Percentiles rank a stretch among this genome's conserved stretches.
Evolutionary conservation across 257 asterid species (phyloP).

Genomic region (Solanum medicagineum): DNA sequence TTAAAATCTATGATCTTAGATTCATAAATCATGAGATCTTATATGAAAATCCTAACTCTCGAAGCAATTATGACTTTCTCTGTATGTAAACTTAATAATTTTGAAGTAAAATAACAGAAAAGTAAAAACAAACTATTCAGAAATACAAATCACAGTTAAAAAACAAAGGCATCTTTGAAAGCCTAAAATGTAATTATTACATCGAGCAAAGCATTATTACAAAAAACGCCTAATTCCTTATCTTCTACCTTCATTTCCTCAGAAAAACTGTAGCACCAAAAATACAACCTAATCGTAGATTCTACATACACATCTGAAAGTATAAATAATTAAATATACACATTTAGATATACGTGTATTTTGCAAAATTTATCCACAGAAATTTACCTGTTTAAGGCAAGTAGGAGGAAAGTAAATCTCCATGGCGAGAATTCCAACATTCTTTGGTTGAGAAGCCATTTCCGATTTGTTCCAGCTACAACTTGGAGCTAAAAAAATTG

Average conservation of each 20-base stretch:
- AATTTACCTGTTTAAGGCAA: constrained; percentile 80
- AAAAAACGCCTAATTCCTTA: not conserved
- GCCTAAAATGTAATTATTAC: not conserved
- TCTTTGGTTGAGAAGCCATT: constrained; percentile 43
- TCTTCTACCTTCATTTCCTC: not conserved
- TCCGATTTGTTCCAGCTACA: constrained; percentile 7
- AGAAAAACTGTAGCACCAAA: not conserved
- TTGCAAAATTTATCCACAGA: not conserved
- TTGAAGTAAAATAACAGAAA: not conserved
- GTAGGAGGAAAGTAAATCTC: constrained; percentile 93
- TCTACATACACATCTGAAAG: not conserved
- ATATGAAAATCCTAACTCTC: not conserved
- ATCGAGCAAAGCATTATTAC: not conserved
- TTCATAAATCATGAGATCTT: not conserved
- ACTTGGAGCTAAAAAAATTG: not conserved
- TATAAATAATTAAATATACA: not conserved
- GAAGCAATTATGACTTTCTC: not conserved
- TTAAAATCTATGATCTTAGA: not conserved
- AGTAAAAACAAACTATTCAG: not conserved
- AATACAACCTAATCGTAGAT: not conserved
- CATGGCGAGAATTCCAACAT: constrained; percentile 96
- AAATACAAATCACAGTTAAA: not conserved
- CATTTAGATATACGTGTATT: not conserved
- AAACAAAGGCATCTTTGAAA: not conserved
- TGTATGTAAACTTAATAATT: not conserved